These are phyloP conservation scores for Saturnispora diversa DNA, from an alignment of 805 yeast genomes.

Conservation along the genomic window DNA sequence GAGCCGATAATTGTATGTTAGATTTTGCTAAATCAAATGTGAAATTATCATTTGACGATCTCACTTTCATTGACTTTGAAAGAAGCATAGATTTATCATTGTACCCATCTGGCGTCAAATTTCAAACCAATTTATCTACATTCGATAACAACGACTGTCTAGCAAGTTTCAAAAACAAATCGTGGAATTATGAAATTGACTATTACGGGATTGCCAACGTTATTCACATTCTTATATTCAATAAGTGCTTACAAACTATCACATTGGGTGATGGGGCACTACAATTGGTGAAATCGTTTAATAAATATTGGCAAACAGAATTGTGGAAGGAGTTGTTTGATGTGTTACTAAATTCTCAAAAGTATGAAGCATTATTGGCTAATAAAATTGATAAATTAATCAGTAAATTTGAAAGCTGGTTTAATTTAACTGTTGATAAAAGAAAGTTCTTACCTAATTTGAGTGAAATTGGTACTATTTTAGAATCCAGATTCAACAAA, in stretches of 20 bases:
- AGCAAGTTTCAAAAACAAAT: slow-evolving; percentile 48
- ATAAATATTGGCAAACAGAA: slow-evolving; percentile 68
- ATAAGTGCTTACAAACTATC: slow-evolving; percentile 43
- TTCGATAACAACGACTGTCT: slow-evolving; percentile 62
- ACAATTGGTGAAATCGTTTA: slow-evolving; percentile 40
- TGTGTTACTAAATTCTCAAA: slow-evolving; percentile 51
- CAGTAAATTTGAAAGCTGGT: slow-evolving; percentile 17
- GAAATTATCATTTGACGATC: slow-evolving; percentile 18
- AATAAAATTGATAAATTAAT: slow-evolving; percentile 8
- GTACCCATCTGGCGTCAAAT: slow-evolving; percentile 43
- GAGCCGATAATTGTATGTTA: slow-evolving; percentile 81
- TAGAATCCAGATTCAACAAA: slow-evolving; percentile 9
- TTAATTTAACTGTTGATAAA: slow-evolving; percentile 14
- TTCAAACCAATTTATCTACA: slow-evolving; percentile 51
- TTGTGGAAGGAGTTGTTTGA: slow-evolving; percentile 66
- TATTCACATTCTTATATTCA: slow-evolving; percentile 66
- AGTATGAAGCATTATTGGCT: neutral
- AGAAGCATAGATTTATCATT: slow-evolving; percentile 64
- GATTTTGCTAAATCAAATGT: slow-evolving; percentile 32
- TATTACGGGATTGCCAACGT: slow-evolving; percentile 76
- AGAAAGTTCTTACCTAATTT: slow-evolving; percentile 11
- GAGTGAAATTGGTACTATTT: slow-evolving; percentile 7
- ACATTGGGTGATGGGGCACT: slow-evolving; percentile 20
- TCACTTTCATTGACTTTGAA: slow-evolving; percentile 66
- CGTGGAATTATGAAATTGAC: slow-evolving; percentile 79